Conservation (phyloP, 1,139 yeast species). For the Lodderomyces margitis region DNA sequence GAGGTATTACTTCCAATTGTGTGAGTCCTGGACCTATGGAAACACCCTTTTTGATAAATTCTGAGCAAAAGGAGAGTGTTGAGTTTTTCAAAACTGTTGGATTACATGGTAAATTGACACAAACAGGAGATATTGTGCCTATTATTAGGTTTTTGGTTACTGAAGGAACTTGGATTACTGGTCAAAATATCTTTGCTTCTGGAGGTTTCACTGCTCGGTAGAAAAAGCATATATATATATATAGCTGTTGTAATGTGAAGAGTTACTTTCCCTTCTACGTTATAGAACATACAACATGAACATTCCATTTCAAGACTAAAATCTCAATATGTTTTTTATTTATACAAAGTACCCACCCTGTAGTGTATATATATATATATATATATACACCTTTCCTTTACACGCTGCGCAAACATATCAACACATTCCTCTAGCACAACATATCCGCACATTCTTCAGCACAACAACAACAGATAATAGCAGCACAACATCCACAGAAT, state of each 20-base stretch:
- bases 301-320: too few species aligned
- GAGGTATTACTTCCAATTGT: conserved; percentile 52
- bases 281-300: too few species aligned
- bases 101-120: conserved; percentile 51
- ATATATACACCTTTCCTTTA: too few species aligned
- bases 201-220: conserved; percentile 65
- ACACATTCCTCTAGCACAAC: conserved; percentile 8
- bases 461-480: conserved; percentile 46
- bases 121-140: conserved; percentile 62
- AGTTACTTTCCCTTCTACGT: too few species aligned
- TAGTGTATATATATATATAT: too few species aligned
- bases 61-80: conserved; percentile 52
- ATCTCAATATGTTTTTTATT: too few species aligned
- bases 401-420: too few species aligned
- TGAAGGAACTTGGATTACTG: conserved; percentile 69
- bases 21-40: conserved; percentile 76
- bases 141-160: conserved; percentile 58
- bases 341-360: neutral
- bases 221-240: too few species aligned
- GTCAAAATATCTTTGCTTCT: conserved; percentile 63
- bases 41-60: conserved; percentile 65
- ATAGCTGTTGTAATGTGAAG: too few species aligned
- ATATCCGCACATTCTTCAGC: conserved; percentile 27
- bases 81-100: conserved; percentile 54
- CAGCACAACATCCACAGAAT: conserved; percentile 45